These are phyloP conservation scores for Helotiales sp. DNA, from an alignment of 2,329 filamentous ascomycete genomes.

Conservation along the genomic window DNA sequence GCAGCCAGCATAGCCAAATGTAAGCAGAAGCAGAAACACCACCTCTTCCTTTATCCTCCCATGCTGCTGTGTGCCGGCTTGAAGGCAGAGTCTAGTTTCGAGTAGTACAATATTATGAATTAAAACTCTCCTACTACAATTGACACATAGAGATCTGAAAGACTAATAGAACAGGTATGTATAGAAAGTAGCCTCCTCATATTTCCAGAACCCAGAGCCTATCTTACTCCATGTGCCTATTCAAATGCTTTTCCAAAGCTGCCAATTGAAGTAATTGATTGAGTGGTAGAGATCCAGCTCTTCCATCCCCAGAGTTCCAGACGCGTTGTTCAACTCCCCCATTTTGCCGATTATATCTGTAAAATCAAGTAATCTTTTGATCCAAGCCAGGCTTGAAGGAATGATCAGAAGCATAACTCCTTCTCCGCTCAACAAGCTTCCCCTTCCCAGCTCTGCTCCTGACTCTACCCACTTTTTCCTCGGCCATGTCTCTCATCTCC, in stretches of 20 bases:
- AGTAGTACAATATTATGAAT: too few relatives aligned
- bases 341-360: not conserved
- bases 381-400: not conserved
- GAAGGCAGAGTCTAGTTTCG: too few relatives aligned
- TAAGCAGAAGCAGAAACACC: too few relatives aligned
- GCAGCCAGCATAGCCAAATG: too few relatives aligned
- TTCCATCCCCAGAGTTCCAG: not conserved
- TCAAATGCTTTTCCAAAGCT: not conserved
- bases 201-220: too few relatives aligned
- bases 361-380: not conserved
- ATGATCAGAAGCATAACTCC: not conserved
- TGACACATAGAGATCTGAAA: too few relatives aligned
- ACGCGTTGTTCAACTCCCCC: not conserved
- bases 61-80: too few relatives aligned
- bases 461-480: constrained; percentile 9
- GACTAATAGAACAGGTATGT: too few relatives aligned
- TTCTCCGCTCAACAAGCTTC: not conserved
- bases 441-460: constrained; percentile 4
- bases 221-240: too few relatives aligned
- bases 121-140: too few relatives aligned
- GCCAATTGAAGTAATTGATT: not conserved
- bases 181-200: too few relatives aligned
- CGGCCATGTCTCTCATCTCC: constrained; percentile 19
- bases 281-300: not conserved
- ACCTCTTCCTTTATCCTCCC: too few relatives aligned